Percentiles rank a stretch among this genome's conserved stretches.
These are phyloP conservation scores for Termitomyces sp. DNA, from an alignment of 768 basidiomycete genomes.

Conservation along the genomic window DNA sequence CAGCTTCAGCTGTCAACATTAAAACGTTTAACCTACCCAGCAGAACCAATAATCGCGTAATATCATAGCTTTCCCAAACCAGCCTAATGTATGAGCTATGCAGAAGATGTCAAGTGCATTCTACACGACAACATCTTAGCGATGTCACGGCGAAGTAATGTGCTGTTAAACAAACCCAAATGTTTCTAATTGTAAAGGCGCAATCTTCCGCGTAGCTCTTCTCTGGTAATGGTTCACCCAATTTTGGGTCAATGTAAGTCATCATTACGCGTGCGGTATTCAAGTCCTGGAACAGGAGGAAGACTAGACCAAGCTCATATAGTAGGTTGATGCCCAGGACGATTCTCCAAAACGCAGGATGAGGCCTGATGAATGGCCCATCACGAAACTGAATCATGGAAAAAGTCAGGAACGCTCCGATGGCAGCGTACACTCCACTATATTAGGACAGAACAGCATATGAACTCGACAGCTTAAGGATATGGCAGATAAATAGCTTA, in stretches of 20 bases:
- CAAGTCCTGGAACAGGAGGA: constrained; percentile 82
- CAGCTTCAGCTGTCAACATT: not conserved
- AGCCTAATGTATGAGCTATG: constrained; percentile 77
- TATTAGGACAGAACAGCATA: constrained; percentile 6
- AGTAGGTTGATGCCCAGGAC: constrained; percentile 77
- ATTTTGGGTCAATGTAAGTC: constrained; percentile 65
- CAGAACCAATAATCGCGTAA: constrained; percentile 92
- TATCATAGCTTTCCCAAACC: constrained; percentile 91
- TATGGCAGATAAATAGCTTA: constrained; percentile 31
- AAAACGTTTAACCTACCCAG: constrained; percentile 49
- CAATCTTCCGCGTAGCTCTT: constrained; percentile 87
- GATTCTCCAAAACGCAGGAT: constrained; percentile 82
- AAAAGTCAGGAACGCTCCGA: constrained; percentile 71
- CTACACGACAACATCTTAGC: constrained; percentile 26
- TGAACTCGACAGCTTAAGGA: constrained; percentile 1
- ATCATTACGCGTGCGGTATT: constrained; percentile 73
- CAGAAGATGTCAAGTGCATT: constrained; percentile 85
- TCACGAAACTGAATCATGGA: constrained; percentile 88
- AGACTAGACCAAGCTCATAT: constrained; percentile 79
- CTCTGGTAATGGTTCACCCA: constrained; percentile 73
- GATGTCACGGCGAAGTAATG: not conserved
- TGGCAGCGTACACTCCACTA: constrained; percentile 74
- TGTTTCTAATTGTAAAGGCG: constrained; percentile 46
- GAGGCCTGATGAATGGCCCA: constrained; percentile 83
- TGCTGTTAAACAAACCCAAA: constrained; percentile 51